phyloP scores from a whole-genome alignment of 208 protist species.

The Crithidia acanthocephali region DNA sequence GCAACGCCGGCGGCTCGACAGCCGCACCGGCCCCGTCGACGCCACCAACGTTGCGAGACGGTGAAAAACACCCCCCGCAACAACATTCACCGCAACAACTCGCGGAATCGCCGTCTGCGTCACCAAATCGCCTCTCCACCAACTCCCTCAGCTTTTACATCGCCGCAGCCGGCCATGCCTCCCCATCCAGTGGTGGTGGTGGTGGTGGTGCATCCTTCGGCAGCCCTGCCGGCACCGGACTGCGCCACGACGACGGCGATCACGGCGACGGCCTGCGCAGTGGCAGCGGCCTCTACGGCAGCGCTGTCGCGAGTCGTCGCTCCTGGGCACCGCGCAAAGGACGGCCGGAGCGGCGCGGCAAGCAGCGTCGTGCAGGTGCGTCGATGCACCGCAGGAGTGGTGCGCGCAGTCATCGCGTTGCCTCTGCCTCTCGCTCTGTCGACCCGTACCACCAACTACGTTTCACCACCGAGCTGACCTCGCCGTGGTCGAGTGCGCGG shows the following conservation, averaged over 20 bases:
- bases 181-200: too few species aligned
- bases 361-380: background rate
- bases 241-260: background rate
- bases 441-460: slow-evolving; percentile 6
- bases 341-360: background rate
- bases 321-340: slow-evolving; percentile 36
- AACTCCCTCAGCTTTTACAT: slow-evolving; percentile 32
- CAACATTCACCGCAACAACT: background rate
- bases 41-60: background rate
- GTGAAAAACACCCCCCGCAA: background rate
- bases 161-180: background rate
- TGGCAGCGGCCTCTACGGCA: slow-evolving; percentile 32
- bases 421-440: background rate
- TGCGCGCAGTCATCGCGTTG: background rate
- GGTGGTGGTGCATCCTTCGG: background rate
- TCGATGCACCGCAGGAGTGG: slow-evolving; percentile 9
- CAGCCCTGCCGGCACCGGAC: background rate
- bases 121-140: slow-evolving; percentile 22
- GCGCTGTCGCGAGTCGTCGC: slow-evolving; percentile 20
- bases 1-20: background rate
- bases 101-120: background rate
- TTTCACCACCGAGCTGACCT: slow-evolving; percentile 2
- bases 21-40: background rate
- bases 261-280: background rate
- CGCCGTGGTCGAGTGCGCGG: slow-evolving; percentile 3